Evolutionary conservation across 2,329 filamentous ascomycete genomes (phyloP).

Genomic region (Rutstroemia sydowiana): DNA sequence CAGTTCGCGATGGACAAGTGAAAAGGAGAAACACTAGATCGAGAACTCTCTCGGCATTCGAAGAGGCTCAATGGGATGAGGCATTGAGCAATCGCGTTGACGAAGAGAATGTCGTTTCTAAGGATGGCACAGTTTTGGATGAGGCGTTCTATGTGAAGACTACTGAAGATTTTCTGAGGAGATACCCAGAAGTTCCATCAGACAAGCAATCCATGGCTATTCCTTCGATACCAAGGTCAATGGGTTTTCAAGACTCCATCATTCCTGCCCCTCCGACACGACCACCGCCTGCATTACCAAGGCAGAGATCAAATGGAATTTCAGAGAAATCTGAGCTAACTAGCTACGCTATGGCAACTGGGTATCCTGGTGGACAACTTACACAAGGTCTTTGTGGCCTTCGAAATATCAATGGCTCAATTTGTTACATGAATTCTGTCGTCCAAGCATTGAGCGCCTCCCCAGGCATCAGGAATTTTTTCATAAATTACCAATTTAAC

Average conservation of each 20-base stretch:
- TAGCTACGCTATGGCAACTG: slow-evolving; percentile 14
- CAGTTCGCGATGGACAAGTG: slow-evolving; percentile 31
- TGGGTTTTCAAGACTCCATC: slow-evolving; percentile 24
- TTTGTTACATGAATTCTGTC: slow-evolving; percentile 86
- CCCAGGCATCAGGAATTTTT: slow-evolving; percentile 55
- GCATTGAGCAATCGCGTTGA: slow-evolving; percentile 58
- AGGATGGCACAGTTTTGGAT: slow-evolving; percentile 38
- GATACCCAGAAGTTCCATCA: slow-evolving; percentile 66
- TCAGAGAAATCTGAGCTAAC: slow-evolving; percentile 43
- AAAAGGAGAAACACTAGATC: slow-evolving; percentile 40
- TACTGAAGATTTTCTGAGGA: slow-evolving; percentile 76
- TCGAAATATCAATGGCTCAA: slow-evolving; percentile 68
- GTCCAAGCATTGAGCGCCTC: slow-evolving; percentile 79
- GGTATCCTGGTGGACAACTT: slow-evolving; percentile 24
- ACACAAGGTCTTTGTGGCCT: slow-evolving; percentile 57
- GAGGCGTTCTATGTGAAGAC: slow-evolving; percentile 55
- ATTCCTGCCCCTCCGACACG: slow-evolving; percentile 31
- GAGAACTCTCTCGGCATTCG: slow-evolving; percentile 70
- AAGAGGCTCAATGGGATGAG: slow-evolving; percentile 75
- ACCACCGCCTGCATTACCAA: slow-evolving; percentile 46
- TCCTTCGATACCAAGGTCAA: slow-evolving; percentile 4
- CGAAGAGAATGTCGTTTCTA: slow-evolving; percentile 32
- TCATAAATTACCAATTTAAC: slow-evolving; percentile 53
- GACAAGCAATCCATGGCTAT: slow-evolving; percentile 53
- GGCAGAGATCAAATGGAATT: slow-evolving; percentile 74